Conservation (phyloP, 179 eudicot species). For the Sideroxylon spinosum region DNA sequence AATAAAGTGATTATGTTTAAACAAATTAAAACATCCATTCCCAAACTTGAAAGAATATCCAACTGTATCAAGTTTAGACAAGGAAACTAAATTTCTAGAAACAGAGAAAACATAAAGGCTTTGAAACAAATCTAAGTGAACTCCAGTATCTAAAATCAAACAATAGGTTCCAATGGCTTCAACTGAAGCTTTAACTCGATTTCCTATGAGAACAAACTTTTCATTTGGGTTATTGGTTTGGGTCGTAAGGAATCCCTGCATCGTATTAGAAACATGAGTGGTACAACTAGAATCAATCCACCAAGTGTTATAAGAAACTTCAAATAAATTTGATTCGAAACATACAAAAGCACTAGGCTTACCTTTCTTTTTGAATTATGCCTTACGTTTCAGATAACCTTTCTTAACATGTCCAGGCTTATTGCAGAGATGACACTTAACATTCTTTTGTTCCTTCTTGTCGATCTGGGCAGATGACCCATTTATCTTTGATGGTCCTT, state of each 20-base stretch:
- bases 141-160: slow-evolving; percentile 5
- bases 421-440: not conserved
- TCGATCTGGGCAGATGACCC: not conserved
- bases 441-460: not conserved
- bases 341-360: slow-evolving; percentile 4
- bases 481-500: too few species aligned
- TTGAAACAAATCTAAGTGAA: slow-evolving; percentile 6
- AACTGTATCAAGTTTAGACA: not conserved
- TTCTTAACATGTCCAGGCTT: slow-evolving; percentile 10
- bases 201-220: not conserved
- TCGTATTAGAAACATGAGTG: slow-evolving; percentile 12
- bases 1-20: not conserved
- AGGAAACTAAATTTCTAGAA: too few species aligned
- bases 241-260: slow-evolving; percentile 8
- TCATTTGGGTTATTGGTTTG: slow-evolving; percentile 12
- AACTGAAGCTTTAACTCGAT: slow-evolving; percentile 17
- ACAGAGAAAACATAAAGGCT: slow-evolving; percentile 7
- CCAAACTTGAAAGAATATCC: slow-evolving; percentile 1
- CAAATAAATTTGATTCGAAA: slow-evolving; percentile 8
- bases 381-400: slow-evolving; percentile 11
- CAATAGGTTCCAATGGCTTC: slow-evolving; percentile 15
- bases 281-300: not conserved
- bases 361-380: slow-evolving; percentile 12
- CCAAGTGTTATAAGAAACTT: not conserved
- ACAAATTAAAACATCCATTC: not conserved